Percentiles rank a stretch among this genome's conserved stretches.
Evolutionary conservation across 495 filamentous ascomycete genomes (phyloP).

Genomic region (Parathielavia appendiculata): DNA sequence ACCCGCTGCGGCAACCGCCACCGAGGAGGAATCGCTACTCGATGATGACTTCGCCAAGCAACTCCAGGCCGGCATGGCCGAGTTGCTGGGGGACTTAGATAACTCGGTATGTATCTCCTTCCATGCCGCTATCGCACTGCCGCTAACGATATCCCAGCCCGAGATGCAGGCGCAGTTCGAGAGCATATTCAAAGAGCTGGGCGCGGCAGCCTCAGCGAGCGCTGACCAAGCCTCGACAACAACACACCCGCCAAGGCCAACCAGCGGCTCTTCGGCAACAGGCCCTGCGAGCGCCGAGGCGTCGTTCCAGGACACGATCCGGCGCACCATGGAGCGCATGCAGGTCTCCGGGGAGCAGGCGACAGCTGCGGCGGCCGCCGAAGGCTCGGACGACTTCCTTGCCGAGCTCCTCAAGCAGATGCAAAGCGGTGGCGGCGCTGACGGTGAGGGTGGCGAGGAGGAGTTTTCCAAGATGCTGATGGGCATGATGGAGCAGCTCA

Average conservation of each 20-base stretch:
- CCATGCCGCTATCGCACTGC: too few species aligned
- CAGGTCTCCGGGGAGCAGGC: constrained; percentile 77
- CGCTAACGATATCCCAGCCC: constrained; percentile 39
- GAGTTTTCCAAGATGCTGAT: constrained; percentile 89
- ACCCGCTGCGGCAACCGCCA: constrained; percentile 25
- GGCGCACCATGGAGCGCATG: constrained; percentile 90
- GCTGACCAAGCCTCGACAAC: constrained; percentile 22
- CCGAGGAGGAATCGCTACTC: constrained; percentile 34
- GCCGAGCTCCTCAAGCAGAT: constrained; percentile 82
- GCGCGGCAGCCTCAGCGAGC: constrained; percentile 41
- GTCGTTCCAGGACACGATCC: constrained; percentile 85
- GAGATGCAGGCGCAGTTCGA: constrained; percentile 87
- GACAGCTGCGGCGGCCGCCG: constrained; percentile 66
- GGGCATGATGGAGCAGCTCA: constrained; percentile 98
- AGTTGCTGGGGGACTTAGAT: constrained; percentile 66
- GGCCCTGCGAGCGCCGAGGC: constrained; percentile 41
- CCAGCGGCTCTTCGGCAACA: constrained; percentile 6
- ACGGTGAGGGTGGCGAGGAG: constrained; percentile 66
- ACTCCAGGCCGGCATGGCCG: constrained; percentile 81
- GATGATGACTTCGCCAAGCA: constrained; percentile 79
- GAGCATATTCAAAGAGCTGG: constrained; percentile 73
- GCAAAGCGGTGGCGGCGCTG: constrained; percentile 52
- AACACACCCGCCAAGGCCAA: constrained; percentile 21
- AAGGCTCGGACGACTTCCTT: constrained; percentile 70
- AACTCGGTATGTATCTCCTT: constrained; percentile 42